phyloP scores from a whole-genome alignment of 2,329 filamentous ascomycete genomes.

The Grosmannia serpens region DNA sequence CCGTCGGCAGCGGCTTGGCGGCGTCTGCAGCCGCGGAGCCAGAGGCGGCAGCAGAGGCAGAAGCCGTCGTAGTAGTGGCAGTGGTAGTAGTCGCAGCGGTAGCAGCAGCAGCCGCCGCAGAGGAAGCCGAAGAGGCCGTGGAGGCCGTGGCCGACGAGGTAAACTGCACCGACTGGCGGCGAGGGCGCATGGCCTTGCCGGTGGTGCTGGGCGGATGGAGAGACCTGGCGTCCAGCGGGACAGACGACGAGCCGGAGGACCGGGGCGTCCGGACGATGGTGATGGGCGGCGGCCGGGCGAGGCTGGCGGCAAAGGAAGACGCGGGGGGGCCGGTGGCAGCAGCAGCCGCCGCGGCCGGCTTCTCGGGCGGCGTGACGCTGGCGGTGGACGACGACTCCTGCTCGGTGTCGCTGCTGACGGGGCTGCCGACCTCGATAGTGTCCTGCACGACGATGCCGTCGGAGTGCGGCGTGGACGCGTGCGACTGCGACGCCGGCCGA shows the following conservation, averaged over 20 bases:
- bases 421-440: constrained; percentile 42
- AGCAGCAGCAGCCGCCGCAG: not conserved
- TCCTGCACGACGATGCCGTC: constrained; percentile 42
- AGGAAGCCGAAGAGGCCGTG: not conserved
- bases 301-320: not conserved
- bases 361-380: constrained; percentile 4
- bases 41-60: not conserved
- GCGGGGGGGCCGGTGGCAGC: not conserved
- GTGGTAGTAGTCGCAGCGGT: too few species aligned
- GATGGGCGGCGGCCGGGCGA: not conserved
- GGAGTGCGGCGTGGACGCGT: constrained; percentile 13
- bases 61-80: too few species aligned
- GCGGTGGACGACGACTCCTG: constrained; percentile 15
- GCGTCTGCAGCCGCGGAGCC: not conserved
- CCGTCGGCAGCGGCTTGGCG: not conserved
- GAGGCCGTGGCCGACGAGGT: not conserved
- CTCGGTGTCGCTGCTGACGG: constrained; percentile 20
- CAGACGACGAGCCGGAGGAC: not conserved
- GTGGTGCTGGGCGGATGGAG: not conserved
- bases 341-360: not conserved
- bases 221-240: not conserved
- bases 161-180: not conserved
- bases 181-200: not conserved
- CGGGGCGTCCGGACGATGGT: not conserved
- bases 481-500: not conserved